phyloP scores from a whole-genome alignment of 345 rosid species.

The Eucalyptus polybractea region DNA sequence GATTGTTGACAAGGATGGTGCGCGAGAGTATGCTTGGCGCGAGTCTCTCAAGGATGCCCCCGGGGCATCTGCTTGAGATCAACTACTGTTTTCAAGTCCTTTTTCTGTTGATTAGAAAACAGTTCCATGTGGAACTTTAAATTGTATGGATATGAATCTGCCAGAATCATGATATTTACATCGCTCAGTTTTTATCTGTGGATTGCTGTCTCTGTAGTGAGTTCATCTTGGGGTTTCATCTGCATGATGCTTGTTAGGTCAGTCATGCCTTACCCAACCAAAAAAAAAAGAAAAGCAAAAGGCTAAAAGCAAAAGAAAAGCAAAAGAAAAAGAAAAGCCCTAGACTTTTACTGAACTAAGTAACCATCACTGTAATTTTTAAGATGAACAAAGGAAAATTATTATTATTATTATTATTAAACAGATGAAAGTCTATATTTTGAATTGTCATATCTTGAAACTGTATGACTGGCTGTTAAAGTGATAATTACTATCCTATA shows the following conservation, averaged over 20 bases:
- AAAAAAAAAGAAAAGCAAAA: background rate
- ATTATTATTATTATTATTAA: too few relatives aligned
- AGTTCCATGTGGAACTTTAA: background rate
- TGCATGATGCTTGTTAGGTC: background rate
- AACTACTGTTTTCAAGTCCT: background rate
- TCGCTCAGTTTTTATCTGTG: background rate
- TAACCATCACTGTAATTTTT: background rate
- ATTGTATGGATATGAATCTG: background rate
- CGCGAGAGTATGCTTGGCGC: constrained; percentile 79
- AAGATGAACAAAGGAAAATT: background rate
- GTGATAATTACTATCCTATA: background rate
- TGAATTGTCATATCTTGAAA: background rate
- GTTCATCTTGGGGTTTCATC: background rate
- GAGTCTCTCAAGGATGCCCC: constrained; percentile 49
- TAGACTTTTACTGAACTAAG: background rate
- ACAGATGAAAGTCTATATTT: too few relatives aligned
- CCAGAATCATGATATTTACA: background rate
- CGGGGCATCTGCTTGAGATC: constrained; percentile 8
- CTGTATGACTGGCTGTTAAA: background rate
- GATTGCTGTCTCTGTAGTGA: background rate
- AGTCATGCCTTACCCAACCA: background rate
- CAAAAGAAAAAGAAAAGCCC: background rate
- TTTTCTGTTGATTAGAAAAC: background rate
- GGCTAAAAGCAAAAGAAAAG: too few relatives aligned
- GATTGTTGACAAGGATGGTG: constrained; percentile 92